phyloP scores from a whole-genome alignment of 2,329 filamentous ascomycete species.

The Phoma sp. region DNA sequence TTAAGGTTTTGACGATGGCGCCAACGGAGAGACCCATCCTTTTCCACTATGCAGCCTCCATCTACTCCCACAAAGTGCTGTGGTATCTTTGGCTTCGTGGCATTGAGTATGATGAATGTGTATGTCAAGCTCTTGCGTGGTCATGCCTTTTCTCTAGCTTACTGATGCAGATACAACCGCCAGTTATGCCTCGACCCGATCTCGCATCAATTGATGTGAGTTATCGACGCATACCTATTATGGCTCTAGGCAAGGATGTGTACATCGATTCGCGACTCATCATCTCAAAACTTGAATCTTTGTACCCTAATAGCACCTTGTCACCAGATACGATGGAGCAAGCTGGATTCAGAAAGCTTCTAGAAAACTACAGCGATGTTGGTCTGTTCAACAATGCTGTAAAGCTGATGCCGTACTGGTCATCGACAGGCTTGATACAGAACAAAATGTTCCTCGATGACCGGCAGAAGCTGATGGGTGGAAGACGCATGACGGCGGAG shows the following conservation, averaged over 20 bases:
- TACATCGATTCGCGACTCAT: conserved; percentile 44
- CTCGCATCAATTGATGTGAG: conserved; percentile 41
- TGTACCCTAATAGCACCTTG: conserved; percentile 25
- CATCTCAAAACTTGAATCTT: conserved; percentile 36
- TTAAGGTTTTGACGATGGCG: conserved; percentile 18
- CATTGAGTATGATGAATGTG: conserved; percentile 72
- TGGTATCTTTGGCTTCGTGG: conserved; percentile 73
- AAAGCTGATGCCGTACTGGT: conserved; percentile 63
- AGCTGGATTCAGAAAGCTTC: conserved; percentile 59
- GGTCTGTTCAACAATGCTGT: conserved; percentile 62
- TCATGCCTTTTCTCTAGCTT: background rate
- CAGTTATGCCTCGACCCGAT: conserved; percentile 40
- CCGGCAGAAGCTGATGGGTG: conserved; percentile 53
- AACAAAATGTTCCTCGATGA: conserved; percentile 68
- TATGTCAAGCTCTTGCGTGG: conserved; percentile 49
- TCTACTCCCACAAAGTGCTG: conserved; percentile 66
- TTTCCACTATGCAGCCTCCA: conserved; percentile 71
- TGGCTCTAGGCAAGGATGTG: conserved; percentile 41
- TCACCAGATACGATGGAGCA: conserved; percentile 40
- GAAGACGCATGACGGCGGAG: conserved; percentile 51
- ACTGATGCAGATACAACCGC: conserved; percentile 63
- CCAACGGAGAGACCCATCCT: conserved; percentile 59
- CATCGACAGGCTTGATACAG: conserved; percentile 60
- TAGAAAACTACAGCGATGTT: conserved; percentile 64
- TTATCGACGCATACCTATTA: conserved; percentile 48